A percentile compares a stretch with the other conserved stretches of the same genome.
These are phyloP conservation scores for Trichophaea hybrida DNA, from an alignment of 2,329 filamentous ascomycete species.

Conservation along the genomic window DNA sequence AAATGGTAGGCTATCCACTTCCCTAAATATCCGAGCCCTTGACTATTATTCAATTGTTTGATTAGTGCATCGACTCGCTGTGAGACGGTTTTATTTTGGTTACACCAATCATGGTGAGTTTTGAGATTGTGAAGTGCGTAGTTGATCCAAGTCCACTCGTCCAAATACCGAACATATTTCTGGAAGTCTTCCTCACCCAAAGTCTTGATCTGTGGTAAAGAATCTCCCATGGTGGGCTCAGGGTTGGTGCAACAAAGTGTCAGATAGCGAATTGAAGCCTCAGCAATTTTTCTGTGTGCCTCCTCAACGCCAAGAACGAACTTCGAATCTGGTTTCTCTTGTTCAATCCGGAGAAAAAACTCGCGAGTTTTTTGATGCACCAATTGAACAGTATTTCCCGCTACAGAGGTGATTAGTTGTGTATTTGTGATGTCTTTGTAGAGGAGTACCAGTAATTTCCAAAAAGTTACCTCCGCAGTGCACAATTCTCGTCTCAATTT, in stretches of 20 bases:
- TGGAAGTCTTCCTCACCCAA: neutral
- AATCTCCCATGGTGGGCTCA: neutral
- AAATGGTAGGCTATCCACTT: too few relatives aligned
- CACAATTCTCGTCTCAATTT: neutral
- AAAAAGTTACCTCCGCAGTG: neutral
- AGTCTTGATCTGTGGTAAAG: neutral
- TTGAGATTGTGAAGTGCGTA: neutral
- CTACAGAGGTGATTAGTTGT: neutral
- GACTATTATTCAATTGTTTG: too few relatives aligned
- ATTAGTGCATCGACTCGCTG: too few relatives aligned
- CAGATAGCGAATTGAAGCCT: neutral
- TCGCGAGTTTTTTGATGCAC: constrained; percentile 4
- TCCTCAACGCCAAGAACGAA: neutral
- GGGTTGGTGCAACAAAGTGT: neutral
- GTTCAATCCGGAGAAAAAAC: neutral
- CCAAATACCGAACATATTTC: neutral
- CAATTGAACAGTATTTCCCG: neutral
- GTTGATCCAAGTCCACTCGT: neutral
- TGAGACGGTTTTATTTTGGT: too few relatives aligned
- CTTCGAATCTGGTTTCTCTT: neutral
- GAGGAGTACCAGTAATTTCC: neutral
- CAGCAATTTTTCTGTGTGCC: neutral
- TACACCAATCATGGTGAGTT: too few relatives aligned
- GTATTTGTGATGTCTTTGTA: neutral
- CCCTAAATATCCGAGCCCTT: too few relatives aligned